These are phyloP conservation scores for Candida yuanshanica DNA, from an alignment of 805 yeast species.

Conservation along the genomic window DNA sequence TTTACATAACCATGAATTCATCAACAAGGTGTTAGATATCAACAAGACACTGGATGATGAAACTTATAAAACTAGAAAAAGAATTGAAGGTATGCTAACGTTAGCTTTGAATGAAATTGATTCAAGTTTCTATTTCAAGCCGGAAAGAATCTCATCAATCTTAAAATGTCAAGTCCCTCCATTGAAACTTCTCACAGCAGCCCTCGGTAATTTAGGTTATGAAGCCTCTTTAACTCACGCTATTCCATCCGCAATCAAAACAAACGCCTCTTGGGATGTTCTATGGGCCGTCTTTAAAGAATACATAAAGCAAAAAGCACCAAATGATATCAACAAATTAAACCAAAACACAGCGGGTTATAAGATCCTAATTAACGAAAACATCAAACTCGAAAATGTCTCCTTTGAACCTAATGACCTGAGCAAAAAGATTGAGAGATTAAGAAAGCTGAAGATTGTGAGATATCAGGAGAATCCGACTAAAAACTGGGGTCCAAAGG, in stretches of 20 bases:
- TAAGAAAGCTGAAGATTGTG: conserved; percentile 74
- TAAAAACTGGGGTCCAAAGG: conserved; percentile 96
- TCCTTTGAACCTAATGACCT: conserved; percentile 60
- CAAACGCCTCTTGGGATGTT: conserved; percentile 80
- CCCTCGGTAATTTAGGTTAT: conserved; percentile 79
- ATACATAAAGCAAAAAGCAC: conserved; percentile 45
- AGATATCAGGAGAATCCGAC: conserved; percentile 91
- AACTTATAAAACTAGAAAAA: conserved; percentile 69
- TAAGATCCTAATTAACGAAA: conserved; percentile 44
- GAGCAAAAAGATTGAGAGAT: conserved; percentile 49
- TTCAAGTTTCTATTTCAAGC: conserved; percentile 77
- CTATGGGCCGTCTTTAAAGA: conserved; percentile 68
- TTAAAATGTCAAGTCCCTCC: conserved; percentile 84
- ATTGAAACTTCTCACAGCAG: conserved; percentile 63
- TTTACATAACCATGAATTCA: conserved; percentile 65
- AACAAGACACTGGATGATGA: conserved; percentile 44
- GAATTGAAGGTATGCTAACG: conserved; percentile 91
- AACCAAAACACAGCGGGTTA: conserved; percentile 50
- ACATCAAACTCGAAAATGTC: conserved; percentile 30
- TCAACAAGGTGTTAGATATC: conserved; percentile 55
- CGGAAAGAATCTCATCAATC: conserved; percentile 68
- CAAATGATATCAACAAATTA: conserved; percentile 28
- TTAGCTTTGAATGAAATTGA: conserved; percentile 71
- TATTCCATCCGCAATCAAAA: conserved; percentile 76
- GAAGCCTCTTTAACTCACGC: conserved; percentile 87